Base-by-base conservation (phyloP, 495 filamentous ascomycete genomes). In the Penicillium antarcticum region DNA sequence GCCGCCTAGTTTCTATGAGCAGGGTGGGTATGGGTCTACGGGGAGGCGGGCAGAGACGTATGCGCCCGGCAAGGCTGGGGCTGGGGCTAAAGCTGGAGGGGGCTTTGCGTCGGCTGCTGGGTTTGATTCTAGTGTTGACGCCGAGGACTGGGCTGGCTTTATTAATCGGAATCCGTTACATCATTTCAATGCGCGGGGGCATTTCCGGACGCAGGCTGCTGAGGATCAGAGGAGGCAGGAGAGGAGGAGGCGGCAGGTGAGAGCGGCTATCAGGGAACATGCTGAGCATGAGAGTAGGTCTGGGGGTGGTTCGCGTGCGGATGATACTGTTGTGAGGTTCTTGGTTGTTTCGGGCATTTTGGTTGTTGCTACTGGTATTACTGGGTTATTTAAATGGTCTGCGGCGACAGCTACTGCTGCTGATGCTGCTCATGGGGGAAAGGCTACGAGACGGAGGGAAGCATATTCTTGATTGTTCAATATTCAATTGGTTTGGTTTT, bases 1-100 rank as follows among this genome's bases (percentile, higher is more conserved):
- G 8, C 92, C 94, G 48, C 92, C 94, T 0, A 87, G 82, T 53
- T 98, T 97, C 68, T 96, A 87, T 65, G 76, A 81, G 14, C 83
- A 78, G 45, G 92, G 90, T 1, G 91, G 89, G 26, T 77, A 70
- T 52, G 74, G 73, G 17, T 38, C 7, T 4, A 56, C 58, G 42
- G 68, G 56, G 13, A 38, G 63, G 11, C 57, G 44, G 39, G 48
- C 45, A 19, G 56, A 45, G 4, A 45, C 38, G 13, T 50, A 18
- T 18, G 26, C 42, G 10, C 24, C 33, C 23, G 42, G 44, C 6
- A 46, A 46, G 21, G 17, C 37, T 12, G 39, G 40, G 24, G 51
- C 55, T 6, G 57, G 65, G 1, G 58, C 53, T 51, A 24, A 7
- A 2, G 31, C 34, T 17, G 36, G 38, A 8, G 29, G n/a, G 6